phyloP scores from a whole-genome alignment of 2,329 filamentous ascomycete species.

The Sporothrix dimorphospora region DNA sequence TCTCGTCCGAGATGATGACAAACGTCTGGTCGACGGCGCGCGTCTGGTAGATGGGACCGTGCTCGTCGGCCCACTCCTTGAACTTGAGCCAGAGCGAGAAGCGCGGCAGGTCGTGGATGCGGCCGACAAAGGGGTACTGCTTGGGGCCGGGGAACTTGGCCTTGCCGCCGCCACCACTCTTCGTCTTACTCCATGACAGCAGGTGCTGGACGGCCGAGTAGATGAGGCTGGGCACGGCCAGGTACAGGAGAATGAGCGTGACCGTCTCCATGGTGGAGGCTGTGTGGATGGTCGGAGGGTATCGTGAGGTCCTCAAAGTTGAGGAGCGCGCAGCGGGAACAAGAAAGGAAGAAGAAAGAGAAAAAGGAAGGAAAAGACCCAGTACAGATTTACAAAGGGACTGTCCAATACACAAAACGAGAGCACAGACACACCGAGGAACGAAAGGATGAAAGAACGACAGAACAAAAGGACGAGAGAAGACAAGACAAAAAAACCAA shows the following conservation, averaged over 20 bases:
- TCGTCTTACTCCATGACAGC: constrained; percentile 42
- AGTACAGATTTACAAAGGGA: neutral
- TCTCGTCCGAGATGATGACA: constrained; percentile 52
- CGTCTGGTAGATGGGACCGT: constrained; percentile 51
- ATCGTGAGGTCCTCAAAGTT: neutral
- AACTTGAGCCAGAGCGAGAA: constrained; percentile 56
- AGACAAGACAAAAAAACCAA: constrained; percentile 8
- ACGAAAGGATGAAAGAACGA: neutral
- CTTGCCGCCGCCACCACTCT: constrained; percentile 33
- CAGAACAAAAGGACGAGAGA: neutral
- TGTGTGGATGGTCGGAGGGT: constrained; percentile 25
- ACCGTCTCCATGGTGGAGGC: constrained; percentile 44
- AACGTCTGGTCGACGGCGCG: constrained; percentile 47
- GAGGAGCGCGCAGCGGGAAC: neutral
- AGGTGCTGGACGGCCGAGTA: constrained; percentile 48
- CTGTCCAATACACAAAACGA: neutral
- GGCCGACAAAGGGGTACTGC: constrained; percentile 53
- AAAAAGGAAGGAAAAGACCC: neutral
- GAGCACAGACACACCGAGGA: neutral
- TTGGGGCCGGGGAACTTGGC: constrained; percentile 50
- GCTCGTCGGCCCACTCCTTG: constrained; percentile 50
- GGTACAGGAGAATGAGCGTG: constrained; percentile 47
- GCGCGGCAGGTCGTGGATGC: constrained; percentile 53
- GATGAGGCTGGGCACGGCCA: constrained; percentile 51
- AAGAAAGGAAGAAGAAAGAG: neutral